Base-by-base conservation (phyloP, 2,329 filamentous ascomycete species). In the Cadophora sp. region DNA sequence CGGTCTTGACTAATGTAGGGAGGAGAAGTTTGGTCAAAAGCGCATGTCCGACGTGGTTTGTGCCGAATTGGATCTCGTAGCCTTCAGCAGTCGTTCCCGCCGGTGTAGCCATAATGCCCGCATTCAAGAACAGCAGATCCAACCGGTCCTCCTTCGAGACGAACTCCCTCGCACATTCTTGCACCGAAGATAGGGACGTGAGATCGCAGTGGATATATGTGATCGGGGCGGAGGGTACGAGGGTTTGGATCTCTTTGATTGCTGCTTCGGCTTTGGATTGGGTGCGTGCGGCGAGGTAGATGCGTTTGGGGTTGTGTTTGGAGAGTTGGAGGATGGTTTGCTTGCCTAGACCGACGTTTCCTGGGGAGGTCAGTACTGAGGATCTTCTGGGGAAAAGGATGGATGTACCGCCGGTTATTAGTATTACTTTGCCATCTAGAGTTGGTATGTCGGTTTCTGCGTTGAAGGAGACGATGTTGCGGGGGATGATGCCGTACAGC, bases 31-130 rank as follows among this genome's bases (percentile, higher is more conserved):
- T 76, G n/a, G 80, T 75, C 14, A 86, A 76, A 2, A 83, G 78
- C 5, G 83, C 81, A 63, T 85, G 83, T 19, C 83, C 83, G 48
- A 86, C 71, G 72, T 85, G 82, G 66, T 86, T 86, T 1, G 80
- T 83, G 1, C 80, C 83, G 67, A 85, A 84, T 68, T 84, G 81
- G 11, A 81, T 70, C 71, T 86, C 84, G 67, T 84, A 85, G 16
- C 83, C 83, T 22, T 85, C 81, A 29, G 75, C 73, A 5, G 82
- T 83, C 9, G 80, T 70, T 1, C 68, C 77, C 0, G 80, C 75
- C 4, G 81, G 77, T 22, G 70, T 72, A 0, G 78, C 80, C 79
- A 84, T 83, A 43, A 84, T 77, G 0, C 81, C 83, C 0, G 83
- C 83, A 67, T 84, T 83, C 55, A 80, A 80, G 66, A 84, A 78